Percentiles rank a stretch among this genome's conserved stretches.
phyloP scores from a whole-genome alignment of 1,284 basidiomycete species.

The Tremellales sp. region DNA sequence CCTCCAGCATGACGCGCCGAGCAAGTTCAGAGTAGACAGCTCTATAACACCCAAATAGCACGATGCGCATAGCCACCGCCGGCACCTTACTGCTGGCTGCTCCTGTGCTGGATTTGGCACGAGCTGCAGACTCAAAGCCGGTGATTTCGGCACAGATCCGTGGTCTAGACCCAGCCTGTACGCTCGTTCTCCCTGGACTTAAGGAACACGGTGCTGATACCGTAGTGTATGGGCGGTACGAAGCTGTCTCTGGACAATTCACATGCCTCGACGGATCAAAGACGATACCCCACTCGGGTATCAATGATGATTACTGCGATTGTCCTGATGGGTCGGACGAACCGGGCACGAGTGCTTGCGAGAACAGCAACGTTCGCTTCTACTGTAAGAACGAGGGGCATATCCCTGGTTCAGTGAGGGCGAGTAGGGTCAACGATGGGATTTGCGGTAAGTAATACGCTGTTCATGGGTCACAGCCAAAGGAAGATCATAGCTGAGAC shows the following conservation, averaged over 20 bases:
- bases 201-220: not conserved
- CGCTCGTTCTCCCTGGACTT: constrained; percentile 3
- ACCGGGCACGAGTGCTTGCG: constrained; percentile 86
- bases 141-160: constrained; percentile 13
- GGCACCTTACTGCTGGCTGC: too few relatives aligned
- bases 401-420: constrained; percentile 70
- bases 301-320: constrained; percentile 95
- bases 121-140: constrained; percentile 11
- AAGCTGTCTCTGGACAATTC: constrained; percentile 19
- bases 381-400: constrained; percentile 88
- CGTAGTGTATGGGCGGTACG: constrained; percentile 24
- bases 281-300: constrained; percentile 60
- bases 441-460: constrained; percentile 94
- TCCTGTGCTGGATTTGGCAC: too few relatives aligned
- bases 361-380: constrained; percentile 55
- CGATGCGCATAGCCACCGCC: too few relatives aligned
- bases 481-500: not conserved
- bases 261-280: constrained; percentile 41
- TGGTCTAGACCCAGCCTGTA: constrained; percentile 28
- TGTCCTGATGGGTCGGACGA: constrained; percentile 91
- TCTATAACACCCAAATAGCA: too few relatives aligned
- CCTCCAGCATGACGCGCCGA: too few relatives aligned
- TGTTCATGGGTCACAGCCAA: constrained; percentile 31
- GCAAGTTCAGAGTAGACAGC: too few relatives aligned
- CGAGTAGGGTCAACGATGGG: constrained; percentile 87